These are phyloP conservation scores for Clonostachys solani DNA, from an alignment of 2,329 filamentous ascomycete species.

Conservation along the genomic window DNA sequence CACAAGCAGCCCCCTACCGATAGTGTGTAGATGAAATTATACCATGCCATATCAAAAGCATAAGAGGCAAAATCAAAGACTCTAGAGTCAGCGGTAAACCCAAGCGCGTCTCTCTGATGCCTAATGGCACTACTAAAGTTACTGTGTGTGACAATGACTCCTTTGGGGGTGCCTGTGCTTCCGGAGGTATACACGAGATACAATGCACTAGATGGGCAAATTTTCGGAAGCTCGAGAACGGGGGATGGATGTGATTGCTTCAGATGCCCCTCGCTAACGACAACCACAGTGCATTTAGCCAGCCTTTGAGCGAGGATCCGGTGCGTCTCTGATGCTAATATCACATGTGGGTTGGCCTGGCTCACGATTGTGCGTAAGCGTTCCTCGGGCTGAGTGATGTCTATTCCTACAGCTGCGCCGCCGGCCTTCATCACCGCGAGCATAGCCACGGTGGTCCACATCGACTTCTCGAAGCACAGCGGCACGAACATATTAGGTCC, in stretches of 20 bases:
- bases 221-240: background rate
- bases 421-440: slow-evolving; percentile 26
- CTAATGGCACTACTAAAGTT: slow-evolving; percentile 6
- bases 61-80: slow-evolving; percentile 5
- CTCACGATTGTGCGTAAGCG: slow-evolving; percentile 1
- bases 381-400: slow-evolving; percentile 22
- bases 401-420: slow-evolving; percentile 21
- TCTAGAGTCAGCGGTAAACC: background rate
- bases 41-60: slow-evolving; percentile 6
- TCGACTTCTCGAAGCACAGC: slow-evolving; percentile 28
- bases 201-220: background rate
- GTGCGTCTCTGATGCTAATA: slow-evolving; percentile 1
- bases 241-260: background rate
- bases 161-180: slow-evolving; percentile 15
- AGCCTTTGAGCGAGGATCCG: background rate
- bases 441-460: slow-evolving; percentile 22
- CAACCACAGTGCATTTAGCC: background rate
- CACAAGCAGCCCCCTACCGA: slow-evolving; percentile 7
- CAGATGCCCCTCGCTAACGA: no score
- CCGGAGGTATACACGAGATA: slow-evolving; percentile 8
- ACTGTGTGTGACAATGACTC: slow-evolving; percentile 11
- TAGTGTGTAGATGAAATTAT: slow-evolving; percentile 3
- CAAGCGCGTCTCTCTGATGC: background rate
- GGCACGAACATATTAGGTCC: slow-evolving; percentile 16
- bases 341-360: background rate